Base-by-base conservation (phyloP, 192 early-diverging fungal genomes). In the Allomyces javanicus region DNA sequence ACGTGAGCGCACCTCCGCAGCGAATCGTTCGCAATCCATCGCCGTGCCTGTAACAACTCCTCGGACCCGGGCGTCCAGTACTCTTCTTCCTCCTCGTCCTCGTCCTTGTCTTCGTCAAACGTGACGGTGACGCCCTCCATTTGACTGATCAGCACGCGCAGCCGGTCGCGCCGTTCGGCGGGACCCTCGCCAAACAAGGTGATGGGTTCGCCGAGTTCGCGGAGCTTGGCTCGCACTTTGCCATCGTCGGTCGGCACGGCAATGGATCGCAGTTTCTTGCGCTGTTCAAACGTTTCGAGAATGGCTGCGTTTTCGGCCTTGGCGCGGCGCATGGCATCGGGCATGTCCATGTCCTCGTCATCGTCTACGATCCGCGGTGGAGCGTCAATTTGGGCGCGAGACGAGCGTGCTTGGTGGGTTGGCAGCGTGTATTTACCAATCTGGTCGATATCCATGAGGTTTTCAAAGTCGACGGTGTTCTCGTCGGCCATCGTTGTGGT, bases 141-240 rank as follows among this genome's bases (percentile, higher is more conserved):
- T 67, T 81, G 83, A 3, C 89, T 83, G 66, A 99, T 64, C 22
- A 90, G 65, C 21, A 81, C 81, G 26, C 91, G 79, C 62, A 97
- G 69, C 26, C 94, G 87, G 64, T 87, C 83, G 65, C 94, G 78
- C 55, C 94, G 76, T 58, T 94, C 92, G 11, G 79, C 87, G 61
- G 88, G 76, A 62, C 89, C 95, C 82, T 98, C 95, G 44, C 85
- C 95, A 73, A 98, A 98, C 0, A 94, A 73, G 63, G 91, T 94
- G 69, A 91, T 85, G 1, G 95, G 95, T 63, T 94, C 87, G 1
- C 81, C 83, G 43, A 85, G 72, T 61, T 91, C 86, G 61, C 91
- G 76, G 45, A 98, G 77, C 62, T 79, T 74, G 58, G 75, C 76
- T 21, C 88, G 73, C 21, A 98, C 93, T 55, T 82, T 76, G 17